phyloP scores from a whole-genome alignment of 805 yeast species.

The Candida pseudoglaebosa region DNA sequence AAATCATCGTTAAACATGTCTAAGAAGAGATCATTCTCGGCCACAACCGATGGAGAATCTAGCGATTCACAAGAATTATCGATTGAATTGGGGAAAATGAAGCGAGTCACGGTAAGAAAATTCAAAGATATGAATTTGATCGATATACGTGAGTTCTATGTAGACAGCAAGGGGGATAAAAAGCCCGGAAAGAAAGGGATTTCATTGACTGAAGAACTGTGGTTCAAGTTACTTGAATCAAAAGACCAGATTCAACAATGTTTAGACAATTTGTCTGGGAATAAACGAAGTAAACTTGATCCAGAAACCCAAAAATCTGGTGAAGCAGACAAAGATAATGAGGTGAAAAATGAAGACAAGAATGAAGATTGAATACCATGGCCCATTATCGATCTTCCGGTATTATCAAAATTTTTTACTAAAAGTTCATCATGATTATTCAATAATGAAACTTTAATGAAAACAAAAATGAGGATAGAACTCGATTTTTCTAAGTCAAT shows the following conservation, averaged over 20 bases:
- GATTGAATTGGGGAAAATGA: slow-evolving; percentile 38
- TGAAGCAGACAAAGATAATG: slow-evolving; percentile 9
- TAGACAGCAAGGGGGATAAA: slow-evolving; percentile 49
- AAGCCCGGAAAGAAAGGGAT: slow-evolving; percentile 83
- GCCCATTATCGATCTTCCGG: too few relatives aligned
- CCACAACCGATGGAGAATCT: background rate
- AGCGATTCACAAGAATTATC: slow-evolving; percentile 11
- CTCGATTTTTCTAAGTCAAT: too few relatives aligned
- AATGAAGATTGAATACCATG: too few relatives aligned
- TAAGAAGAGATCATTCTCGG: slow-evolving; percentile 3
- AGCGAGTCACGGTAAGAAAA: slow-evolving; percentile 68
- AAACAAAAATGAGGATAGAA: too few relatives aligned
- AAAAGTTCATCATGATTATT: too few relatives aligned
- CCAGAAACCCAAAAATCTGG: slow-evolving; percentile 3
- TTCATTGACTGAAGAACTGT: slow-evolving; percentile 53
- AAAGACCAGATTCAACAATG: slow-evolving; percentile 50
- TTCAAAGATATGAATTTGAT: slow-evolving; percentile 65
- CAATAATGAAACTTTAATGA: too few relatives aligned
- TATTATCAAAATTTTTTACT: too few relatives aligned
- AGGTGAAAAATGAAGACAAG: slow-evolving; percentile 19
- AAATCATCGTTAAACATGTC: too few relatives aligned
- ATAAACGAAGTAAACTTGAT: too few relatives aligned
- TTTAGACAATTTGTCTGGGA: slow-evolving; percentile 30
- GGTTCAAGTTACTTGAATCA: slow-evolving; percentile 46
- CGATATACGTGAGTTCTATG: slow-evolving; percentile 81